These are phyloP conservation scores for Podaxis mareebaensis DNA, from an alignment of 768 basidiomycete genomes.

Conservation along the genomic window DNA sequence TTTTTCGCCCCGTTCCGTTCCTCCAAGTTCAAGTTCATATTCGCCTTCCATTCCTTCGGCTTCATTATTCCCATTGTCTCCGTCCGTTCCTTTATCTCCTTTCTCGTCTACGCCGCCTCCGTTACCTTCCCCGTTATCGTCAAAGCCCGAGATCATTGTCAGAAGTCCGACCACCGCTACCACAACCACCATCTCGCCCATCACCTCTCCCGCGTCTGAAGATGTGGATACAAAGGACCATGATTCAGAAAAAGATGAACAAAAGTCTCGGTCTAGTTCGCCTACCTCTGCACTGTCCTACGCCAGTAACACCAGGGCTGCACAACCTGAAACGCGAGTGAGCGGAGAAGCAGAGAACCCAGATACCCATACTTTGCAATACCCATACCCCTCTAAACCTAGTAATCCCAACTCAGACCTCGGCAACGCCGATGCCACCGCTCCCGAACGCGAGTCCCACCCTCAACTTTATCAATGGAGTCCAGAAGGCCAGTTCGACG, in stretches of 20 bases:
- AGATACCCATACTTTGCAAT: conserved; percentile 2
- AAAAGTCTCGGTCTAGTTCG: background rate
- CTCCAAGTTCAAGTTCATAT: background rate
- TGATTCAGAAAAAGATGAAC: no score
- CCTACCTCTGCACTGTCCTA: conserved; percentile 1
- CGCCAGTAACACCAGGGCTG: background rate
- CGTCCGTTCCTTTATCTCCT: background rate
- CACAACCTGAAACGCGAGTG: background rate
- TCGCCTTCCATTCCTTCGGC: background rate
- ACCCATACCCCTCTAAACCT: background rate
- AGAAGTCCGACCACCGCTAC: conserved; percentile 9
- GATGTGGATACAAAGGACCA: background rate
- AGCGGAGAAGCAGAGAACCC: background rate
- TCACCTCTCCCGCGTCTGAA: background rate
- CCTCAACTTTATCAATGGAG: background rate
- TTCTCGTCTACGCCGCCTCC: background rate
- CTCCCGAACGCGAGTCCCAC: background rate
- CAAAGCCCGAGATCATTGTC: background rate
- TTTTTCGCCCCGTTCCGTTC: background rate
- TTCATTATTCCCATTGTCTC: background rate
- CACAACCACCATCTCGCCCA: background rate
- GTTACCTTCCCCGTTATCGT: background rate
- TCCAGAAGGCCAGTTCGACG: background rate
- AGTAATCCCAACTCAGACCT: background rate
- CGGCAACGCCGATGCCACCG: background rate